Evolutionary conservation across 108 stramenopile genomes (phyloP).

Genomic region (Fistulifera solaris): DNA sequence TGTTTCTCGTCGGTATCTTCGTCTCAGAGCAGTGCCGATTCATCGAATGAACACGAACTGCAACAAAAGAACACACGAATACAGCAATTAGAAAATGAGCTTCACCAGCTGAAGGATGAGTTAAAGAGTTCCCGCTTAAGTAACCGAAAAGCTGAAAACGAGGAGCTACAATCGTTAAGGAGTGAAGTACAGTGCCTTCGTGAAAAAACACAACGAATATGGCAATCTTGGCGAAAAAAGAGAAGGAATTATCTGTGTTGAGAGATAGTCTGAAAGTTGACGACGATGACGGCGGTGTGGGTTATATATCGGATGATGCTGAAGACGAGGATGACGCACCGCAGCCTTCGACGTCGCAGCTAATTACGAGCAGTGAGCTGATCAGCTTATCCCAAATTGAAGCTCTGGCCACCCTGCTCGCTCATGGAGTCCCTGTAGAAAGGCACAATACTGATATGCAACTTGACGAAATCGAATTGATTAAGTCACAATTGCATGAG

Average conservation of each 20-base stretch:
- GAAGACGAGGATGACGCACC: slow-evolving; percentile 27
- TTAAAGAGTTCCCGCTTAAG: too few species aligned
- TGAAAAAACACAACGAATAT: slow-evolving; percentile 28
- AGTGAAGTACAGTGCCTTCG: slow-evolving; percentile 11
- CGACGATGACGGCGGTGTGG: slow-evolving; percentile 23
- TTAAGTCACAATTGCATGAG: not conserved
- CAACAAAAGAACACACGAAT: not conserved
- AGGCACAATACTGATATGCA: not conserved
- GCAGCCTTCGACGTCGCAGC: not conserved
- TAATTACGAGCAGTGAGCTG: too few species aligned
- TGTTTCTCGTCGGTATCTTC: not conserved
- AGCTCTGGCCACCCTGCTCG: slow-evolving; percentile 15
- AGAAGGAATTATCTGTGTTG: slow-evolving; percentile 37
- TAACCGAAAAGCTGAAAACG: too few species aligned
- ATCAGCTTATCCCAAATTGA: slow-evolving; percentile 6
- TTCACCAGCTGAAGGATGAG: too few species aligned
- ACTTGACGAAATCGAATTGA: not conserved
- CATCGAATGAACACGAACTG: not conserved
- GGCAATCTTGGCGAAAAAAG: slow-evolving; percentile 44
- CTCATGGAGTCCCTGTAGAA: not conserved
- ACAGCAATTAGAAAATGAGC: too few species aligned
- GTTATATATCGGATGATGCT: slow-evolving; percentile 52
- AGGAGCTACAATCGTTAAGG: too few species aligned
- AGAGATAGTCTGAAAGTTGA: slow-evolving; percentile 37
- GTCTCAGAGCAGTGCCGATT: not conserved